A percentile compares a stretch with the other conserved stretches of the same genome.
phyloP scores from a whole-genome alignment of 352 stramenopile species.

The Globisporangium canariense region DNA sequence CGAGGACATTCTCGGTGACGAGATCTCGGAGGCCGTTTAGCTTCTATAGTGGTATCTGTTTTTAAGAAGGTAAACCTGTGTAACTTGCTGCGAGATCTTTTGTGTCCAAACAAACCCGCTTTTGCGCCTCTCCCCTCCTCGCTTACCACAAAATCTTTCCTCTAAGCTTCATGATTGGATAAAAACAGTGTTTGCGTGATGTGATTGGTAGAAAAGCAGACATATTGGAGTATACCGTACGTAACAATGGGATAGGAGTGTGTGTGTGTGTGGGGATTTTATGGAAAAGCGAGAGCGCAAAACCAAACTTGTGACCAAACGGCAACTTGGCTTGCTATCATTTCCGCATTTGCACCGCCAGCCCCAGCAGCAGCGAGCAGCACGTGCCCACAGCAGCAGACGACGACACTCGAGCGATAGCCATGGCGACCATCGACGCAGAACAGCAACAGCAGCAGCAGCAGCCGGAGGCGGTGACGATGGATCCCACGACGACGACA shows the following conservation, averaged over 20 bases:
- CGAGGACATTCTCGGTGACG: conserved; percentile 50
- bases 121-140: conserved; percentile 1
- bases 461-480: not conserved
- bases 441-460: conserved; percentile 5
- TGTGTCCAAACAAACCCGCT: not conserved
- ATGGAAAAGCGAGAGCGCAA: conserved; percentile 1
- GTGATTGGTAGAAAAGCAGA: not conserved
- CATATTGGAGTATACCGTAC: not conserved
- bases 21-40: conserved; percentile 57
- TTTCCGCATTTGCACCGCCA: conserved; percentile 13
- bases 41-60: not conserved
- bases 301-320: conserved; percentile 6
- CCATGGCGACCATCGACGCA: conserved; percentile 5
- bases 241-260: not conserved
- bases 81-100: not conserved
- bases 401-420: not conserved
- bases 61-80: not conserved
- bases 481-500: not conserved
- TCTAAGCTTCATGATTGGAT: not conserved
- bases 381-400: not conserved
- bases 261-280: not conserved
- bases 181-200: not conserved
- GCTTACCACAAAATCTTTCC: not conserved
- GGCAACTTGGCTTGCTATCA: conserved; percentile 9
- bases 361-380: conserved; percentile 1